These are phyloP conservation scores for Penicillium roqueforti DNA, from an alignment of 495 filamentous ascomycete species.

Conservation along the genomic window DNA sequence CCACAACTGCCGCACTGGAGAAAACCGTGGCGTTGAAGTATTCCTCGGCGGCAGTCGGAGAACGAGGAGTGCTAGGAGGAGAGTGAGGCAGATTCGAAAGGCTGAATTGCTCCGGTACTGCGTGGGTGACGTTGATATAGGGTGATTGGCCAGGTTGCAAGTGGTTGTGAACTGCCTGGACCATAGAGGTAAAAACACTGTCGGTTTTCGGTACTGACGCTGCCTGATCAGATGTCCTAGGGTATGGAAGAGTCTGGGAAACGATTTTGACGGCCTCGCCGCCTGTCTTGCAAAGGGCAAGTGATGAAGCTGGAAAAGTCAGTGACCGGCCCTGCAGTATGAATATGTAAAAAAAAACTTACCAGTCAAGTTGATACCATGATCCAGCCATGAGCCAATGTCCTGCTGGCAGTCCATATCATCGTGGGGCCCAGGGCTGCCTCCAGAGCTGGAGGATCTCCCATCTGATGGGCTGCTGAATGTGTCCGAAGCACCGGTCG, in stretches of 20 bases:
- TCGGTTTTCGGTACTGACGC: conserved; percentile 30
- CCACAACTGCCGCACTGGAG: conserved; percentile 54
- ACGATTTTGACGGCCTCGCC: conserved; percentile 52
- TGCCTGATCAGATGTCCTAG: conserved; percentile 46
- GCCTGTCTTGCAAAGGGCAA: conserved; percentile 32
- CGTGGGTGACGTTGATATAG: conserved; percentile 62
- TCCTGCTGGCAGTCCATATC: conserved; percentile 40
- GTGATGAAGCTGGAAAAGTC: conserved; percentile 32
- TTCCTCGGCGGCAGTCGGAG: conserved; percentile 41
- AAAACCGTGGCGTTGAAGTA: conserved; percentile 57
- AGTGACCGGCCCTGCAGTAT: conserved; percentile 7
- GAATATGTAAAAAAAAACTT: conserved; percentile 13
- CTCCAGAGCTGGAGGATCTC: conserved; percentile 35
- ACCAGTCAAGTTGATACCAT: conserved; percentile 42
- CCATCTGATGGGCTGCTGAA: conserved; percentile 36
- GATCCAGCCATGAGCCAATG: conserved; percentile 41
- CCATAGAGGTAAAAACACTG: conserved; percentile 46
- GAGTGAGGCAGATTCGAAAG: conserved; percentile 58
- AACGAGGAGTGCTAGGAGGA: conserved; percentile 55
- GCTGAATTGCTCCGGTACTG: conserved; percentile 58
- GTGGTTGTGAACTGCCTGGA: conserved; percentile 50
- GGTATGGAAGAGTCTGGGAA: conserved; percentile 60
- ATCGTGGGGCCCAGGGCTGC: conserved; percentile 35
- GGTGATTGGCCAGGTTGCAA: conserved; percentile 42
- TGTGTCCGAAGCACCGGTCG: conserved; percentile 26